Evolutionary conservation across 208 protist species (phyloP), one percentile per base, ranked within the genome.

Genomic region (Trypanosoma brucei): DNA sequence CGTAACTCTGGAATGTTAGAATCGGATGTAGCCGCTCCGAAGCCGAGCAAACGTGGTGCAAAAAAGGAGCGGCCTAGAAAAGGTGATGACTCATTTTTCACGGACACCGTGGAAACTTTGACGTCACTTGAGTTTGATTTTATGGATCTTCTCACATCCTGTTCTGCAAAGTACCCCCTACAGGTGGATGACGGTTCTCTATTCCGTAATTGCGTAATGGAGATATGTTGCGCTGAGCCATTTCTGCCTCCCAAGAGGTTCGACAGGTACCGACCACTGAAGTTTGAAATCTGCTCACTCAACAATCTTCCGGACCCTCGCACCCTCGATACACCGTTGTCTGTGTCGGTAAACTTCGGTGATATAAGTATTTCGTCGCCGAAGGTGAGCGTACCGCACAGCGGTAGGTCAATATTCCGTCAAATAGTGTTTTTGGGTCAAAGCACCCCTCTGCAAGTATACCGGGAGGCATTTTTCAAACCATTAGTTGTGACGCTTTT

Each of bases 191-290:
- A 46, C 11, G 30, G 51, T 9, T 37, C 45, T 30, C 33, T 53
- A 46, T 50, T 73, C 8, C 36, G 46, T n/a, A 38, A 66, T 53
- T 66, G 59, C 36, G 5, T 39, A 30, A 14, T 73, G n/a, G 68
- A 66, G 39, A n/a, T 62, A 62, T 48, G 60, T 49, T 62, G 46
- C 30, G 70, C 73, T 35, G 58, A 38, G 8, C 59, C 65, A 13
- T 61, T 84, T 55, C 49, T 76, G 36, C 46, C 68, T 35, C 60
- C 55, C 0, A 48, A 33, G 11, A 52, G 68, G 35, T 44, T 78
- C 6, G 45, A 52, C 38, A 69, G 64, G 48, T 80, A 69, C 40
- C 62, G 78, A 2, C 78, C 78, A 8, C 48, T 84, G 30, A 65
- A 62, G 30, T 66, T 78, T 62, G 66, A 69, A 33, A 6, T 78